Evolutionary conservation across 768 basidiomycete species (phyloP), one percentile per base, ranked within the genome.

Genomic region (Daedaleopsis nitida): DNA sequence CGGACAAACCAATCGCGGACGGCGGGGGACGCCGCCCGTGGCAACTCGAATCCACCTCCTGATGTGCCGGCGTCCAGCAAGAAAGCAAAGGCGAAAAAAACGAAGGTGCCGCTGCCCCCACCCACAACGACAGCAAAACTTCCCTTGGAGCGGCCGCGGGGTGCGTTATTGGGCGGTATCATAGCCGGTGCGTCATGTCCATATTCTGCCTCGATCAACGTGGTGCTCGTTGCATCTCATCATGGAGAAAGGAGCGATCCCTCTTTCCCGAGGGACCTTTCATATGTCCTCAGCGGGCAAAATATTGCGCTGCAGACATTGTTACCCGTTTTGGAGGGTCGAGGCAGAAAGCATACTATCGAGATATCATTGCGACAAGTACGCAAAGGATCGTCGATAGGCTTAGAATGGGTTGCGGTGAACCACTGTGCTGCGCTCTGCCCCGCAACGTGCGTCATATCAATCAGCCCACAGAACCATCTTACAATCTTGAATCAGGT

Each of bases 101-200:
- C 59, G 54, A 37, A 34, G 52, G 59, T 56, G 51, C 14, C 50
- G 51, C n/a, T 43, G 5, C 9, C 49, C 0, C n/a, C 17, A 24
- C 12, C 55, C 3, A 43, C 43, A 1, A 6, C 27, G 12, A 47
- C 21, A 14, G 27, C 27, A 14, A 54, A 47, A 37, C 39, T 17
- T 17, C 39, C 17, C 39, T 42, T 17, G 39, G 10, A 42, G 56
- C 37, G 14, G 19, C n/a, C n/a, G n/a, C 39, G 45, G 12, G 14
- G 34, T 32, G 55, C 55, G 32, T 16, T 52, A 21, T 27, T 57
- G 21, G 17, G 21, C 12, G 34, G 43, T 3, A n/a, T 14, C 6
- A 49, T 57, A 42, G 34, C 52, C 17, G 60, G 60, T 62, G 55
- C 56, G 60, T 62, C 56, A 48, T 62, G 10, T 37, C 32, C n/a